Conservation (phyloP, 2,329 filamentous ascomycete genomes). For the Fusarium palustre region DNA sequence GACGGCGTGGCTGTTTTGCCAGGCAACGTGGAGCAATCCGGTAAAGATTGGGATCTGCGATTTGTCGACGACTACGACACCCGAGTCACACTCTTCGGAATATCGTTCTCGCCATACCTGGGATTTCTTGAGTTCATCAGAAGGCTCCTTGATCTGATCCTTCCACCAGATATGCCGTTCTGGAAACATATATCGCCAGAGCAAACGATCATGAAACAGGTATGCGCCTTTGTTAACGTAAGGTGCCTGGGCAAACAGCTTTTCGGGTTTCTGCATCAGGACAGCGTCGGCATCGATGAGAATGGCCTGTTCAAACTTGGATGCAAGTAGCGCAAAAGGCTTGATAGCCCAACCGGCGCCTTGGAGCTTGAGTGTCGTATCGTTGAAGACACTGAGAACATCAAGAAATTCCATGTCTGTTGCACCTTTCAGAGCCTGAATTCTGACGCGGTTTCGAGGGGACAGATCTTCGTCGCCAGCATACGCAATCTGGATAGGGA, state of each 20-base stretch:
- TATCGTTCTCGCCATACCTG: slow-evolving; percentile 54
- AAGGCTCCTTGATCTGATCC: slow-evolving; percentile 51
- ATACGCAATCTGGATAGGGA: slow-evolving; percentile 53
- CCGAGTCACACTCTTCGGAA: slow-evolving; percentile 57
- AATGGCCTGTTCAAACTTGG: slow-evolving; percentile 53
- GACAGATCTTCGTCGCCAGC: slow-evolving; percentile 52
- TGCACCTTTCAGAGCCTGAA: slow-evolving; percentile 26
- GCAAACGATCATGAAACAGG: slow-evolving; percentile 55
- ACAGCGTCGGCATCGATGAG: slow-evolving; percentile 55
- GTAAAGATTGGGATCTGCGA: slow-evolving; percentile 49
- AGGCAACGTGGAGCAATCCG: slow-evolving; percentile 55
- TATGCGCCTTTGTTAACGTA: slow-evolving; percentile 51
- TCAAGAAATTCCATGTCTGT: slow-evolving; percentile 49
- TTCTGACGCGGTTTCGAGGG: slow-evolving; percentile 35
- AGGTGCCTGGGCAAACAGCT: slow-evolving; percentile 46
- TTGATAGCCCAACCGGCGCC: slow-evolving; percentile 55
- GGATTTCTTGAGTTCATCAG: slow-evolving; percentile 49
- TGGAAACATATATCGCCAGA: slow-evolving; percentile 51
- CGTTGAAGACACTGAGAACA: slow-evolving; percentile 49
- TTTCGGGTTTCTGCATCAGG: slow-evolving; percentile 53
- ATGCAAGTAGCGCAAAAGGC: slow-evolving; percentile 53
- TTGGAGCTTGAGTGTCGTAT: slow-evolving; percentile 46
- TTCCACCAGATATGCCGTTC: slow-evolving; percentile 52
- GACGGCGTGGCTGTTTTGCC: slow-evolving; percentile 57
- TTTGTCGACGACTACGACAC: slow-evolving; percentile 57